Conservation (phyloP, 306 rosid species). For the Casuarina glauca region DNA sequence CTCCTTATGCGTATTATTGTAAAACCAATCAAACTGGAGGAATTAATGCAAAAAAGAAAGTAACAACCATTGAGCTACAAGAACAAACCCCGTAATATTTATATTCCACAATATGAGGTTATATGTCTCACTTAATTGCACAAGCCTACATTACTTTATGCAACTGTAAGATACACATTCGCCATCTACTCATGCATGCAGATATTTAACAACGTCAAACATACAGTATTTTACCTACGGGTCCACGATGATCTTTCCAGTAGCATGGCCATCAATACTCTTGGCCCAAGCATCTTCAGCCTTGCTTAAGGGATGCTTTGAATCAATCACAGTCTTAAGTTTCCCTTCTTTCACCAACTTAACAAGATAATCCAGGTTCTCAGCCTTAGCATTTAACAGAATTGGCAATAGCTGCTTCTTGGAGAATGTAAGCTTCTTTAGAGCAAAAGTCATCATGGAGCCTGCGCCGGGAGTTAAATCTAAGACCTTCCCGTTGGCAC, state of each 20-base stretch:
- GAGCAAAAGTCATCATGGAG: constrained; percentile 29
- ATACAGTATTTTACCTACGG: constrained; percentile 3
- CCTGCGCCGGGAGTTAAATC: constrained; percentile 47
- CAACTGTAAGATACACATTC: background rate
- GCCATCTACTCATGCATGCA: background rate
- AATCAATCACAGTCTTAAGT: constrained; percentile 55
- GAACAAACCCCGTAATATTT: background rate
- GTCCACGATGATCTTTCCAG: constrained; percentile 71
- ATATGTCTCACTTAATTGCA: background rate
- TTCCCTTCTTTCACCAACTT: constrained; percentile 58
- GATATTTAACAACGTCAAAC: background rate
- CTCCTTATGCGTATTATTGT: no score
- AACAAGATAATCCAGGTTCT: constrained; percentile 46
- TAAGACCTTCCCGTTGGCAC: constrained; percentile 48
- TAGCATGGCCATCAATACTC: constrained; percentile 61
- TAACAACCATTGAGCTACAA: background rate
- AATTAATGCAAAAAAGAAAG: background rate
- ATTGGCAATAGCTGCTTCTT: constrained; percentile 57
- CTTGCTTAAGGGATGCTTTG: constrained; percentile 54
- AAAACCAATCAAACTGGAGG: background rate
- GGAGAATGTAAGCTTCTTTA: constrained; percentile 56
- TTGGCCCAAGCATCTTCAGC: constrained; percentile 83
- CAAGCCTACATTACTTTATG: background rate
- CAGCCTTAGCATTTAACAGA: constrained; percentile 31
- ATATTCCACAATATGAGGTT: background rate